Evolutionary conservation across 768 basidiomycete species (phyloP).

Genomic region (Suillus bovinus): DNA sequence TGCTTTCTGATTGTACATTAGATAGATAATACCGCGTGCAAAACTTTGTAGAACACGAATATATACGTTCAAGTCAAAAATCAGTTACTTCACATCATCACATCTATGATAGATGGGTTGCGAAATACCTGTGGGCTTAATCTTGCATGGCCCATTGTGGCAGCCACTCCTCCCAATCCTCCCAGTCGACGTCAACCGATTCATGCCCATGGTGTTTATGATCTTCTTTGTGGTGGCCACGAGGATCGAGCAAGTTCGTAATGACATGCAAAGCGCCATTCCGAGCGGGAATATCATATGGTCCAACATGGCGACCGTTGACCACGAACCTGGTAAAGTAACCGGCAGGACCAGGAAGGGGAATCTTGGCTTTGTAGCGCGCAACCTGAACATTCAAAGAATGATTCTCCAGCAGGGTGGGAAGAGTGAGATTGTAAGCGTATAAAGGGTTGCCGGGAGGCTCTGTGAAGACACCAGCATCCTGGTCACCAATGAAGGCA

Average conservation of each 20-base stretch:
- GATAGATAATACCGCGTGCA: background rate
- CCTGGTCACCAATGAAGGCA: constrained; percentile 6
- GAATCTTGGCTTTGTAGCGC: constrained; percentile 44
- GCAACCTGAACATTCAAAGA: constrained; percentile 47
- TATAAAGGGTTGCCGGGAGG: constrained; percentile 31
- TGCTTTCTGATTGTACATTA: background rate
- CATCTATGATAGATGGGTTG: too few relatives aligned
- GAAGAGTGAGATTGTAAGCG: constrained; percentile 36
- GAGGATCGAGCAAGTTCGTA: constrained; percentile 42
- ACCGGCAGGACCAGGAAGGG: constrained; percentile 36
- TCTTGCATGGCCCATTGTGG: constrained; percentile 45
- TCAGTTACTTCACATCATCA: background rate
- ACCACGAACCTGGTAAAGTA: constrained; percentile 41
- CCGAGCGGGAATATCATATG: constrained; percentile 49
- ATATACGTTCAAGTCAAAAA: background rate
- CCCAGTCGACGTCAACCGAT: constrained; percentile 37
- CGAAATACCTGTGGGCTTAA: too few relatives aligned
- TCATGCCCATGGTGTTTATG: background rate
- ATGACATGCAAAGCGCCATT: constrained; percentile 62
- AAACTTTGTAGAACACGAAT: background rate
- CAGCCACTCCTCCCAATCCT: constrained; percentile 49
- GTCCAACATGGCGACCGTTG: constrained; percentile 38
- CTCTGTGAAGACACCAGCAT: background rate
- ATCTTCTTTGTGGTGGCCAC: constrained; percentile 17
- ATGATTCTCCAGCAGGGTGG: constrained; percentile 45